phyloP scores from a whole-genome alignment of 345 rosid genomes.

The Cochlearia excelsa region DNA sequence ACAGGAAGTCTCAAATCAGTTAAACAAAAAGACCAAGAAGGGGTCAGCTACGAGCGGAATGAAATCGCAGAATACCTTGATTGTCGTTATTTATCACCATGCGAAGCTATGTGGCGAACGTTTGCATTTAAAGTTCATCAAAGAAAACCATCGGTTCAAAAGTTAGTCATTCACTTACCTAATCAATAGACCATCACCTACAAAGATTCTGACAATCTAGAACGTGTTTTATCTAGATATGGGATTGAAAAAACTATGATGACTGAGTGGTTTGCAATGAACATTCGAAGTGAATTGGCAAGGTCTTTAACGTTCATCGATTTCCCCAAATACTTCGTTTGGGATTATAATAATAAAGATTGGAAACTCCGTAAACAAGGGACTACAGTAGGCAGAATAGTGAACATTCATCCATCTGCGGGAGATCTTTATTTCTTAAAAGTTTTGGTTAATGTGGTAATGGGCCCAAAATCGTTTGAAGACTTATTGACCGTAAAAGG shows the following conservation, averaged over 20 bases:
- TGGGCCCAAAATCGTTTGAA: background rate
- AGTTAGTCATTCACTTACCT: background rate
- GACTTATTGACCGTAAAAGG: background rate
- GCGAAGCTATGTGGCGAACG: background rate
- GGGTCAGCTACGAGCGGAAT: background rate
- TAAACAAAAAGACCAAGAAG: background rate
- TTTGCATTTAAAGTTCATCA: background rate
- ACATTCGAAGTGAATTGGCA: too few relatives aligned
- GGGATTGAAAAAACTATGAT: background rate
- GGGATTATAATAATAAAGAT: background rate
- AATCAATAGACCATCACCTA: background rate
- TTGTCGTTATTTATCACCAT: background rate
- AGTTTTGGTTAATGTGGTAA: background rate
- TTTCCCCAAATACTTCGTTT: background rate
- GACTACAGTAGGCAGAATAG: background rate
- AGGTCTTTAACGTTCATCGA: background rate
- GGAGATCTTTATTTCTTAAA: background rate
- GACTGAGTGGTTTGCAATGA: background rate
- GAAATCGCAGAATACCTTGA: background rate
- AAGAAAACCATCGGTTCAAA: background rate
- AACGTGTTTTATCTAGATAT: background rate
- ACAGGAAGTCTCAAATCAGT: background rate
- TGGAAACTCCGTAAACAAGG: background rate
- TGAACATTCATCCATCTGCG: background rate
- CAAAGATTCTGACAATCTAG: background rate